Evolutionary conservation across 768 basidiomycete species (phyloP).

Genomic region (Cubamyces sp.): DNA sequence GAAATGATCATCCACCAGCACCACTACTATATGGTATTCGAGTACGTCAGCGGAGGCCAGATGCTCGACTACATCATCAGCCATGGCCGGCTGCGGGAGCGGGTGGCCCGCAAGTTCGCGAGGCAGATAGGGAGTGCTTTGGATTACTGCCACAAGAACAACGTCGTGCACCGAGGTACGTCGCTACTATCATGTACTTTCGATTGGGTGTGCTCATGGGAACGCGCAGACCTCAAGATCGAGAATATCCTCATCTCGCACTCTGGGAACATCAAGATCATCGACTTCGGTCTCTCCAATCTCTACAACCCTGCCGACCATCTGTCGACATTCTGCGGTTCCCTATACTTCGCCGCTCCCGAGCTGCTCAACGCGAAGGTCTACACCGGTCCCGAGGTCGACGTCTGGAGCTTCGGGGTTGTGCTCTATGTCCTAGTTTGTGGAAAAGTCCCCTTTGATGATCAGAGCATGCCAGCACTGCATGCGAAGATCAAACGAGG

Average conservation of each 20-base stretch:
- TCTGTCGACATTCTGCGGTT: constrained; percentile 95
- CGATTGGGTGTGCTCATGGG: constrained; percentile 4
- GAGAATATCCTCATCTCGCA: constrained; percentile 99
- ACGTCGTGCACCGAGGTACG: constrained; percentile 90
- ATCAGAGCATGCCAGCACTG: constrained; percentile 98
- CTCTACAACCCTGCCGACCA: constrained; percentile 83
- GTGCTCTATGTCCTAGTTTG: constrained; percentile 98
- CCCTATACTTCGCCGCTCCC: constrained; percentile 97
- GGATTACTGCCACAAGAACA: constrained; percentile 97
- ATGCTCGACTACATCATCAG: constrained; percentile 99
- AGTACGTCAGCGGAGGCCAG: constrained; percentile 98
- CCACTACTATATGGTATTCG: constrained; percentile 99
- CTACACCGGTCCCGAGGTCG: constrained; percentile 97
- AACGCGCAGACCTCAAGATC: constrained; percentile 84
- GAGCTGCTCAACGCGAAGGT: constrained; percentile 96
- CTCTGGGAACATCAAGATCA: constrained; percentile 99
- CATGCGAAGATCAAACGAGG: constrained; percentile 99
- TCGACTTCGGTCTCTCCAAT: constrained; percentile 98
- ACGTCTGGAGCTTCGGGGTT: constrained; percentile 99
- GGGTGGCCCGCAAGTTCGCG: constrained; percentile 96
- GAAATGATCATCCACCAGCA: constrained; percentile 98
- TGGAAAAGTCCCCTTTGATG: constrained; percentile 98
- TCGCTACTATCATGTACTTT: constrained; percentile 24
- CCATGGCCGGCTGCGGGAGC: constrained; percentile 92
- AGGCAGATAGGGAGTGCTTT: constrained; percentile 95